Evolutionary conservation across 2,329 filamentous ascomycete species (phyloP).

Genomic region (Fusarium sp.): DNA sequence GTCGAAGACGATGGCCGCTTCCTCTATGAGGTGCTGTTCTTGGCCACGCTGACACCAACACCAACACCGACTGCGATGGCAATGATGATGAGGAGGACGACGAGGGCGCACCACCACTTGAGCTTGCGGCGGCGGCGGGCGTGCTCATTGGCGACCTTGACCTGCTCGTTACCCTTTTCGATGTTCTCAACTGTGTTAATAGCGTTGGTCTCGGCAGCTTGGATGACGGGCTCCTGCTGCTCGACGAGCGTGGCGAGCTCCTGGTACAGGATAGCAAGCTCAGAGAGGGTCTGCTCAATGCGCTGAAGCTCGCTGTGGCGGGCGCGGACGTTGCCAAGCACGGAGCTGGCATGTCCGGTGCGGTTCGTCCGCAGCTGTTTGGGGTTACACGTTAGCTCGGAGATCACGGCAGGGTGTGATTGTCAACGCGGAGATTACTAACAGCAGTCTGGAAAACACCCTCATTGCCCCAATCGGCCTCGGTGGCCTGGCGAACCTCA

Average conservation of each 20-base stretch:
- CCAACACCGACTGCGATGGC: constrained; percentile 67
- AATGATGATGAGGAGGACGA: constrained; percentile 69
- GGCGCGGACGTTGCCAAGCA: constrained; percentile 82
- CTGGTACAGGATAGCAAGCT: constrained; percentile 77
- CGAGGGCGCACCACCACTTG: constrained; percentile 83
- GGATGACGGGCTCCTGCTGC: constrained; percentile 75
- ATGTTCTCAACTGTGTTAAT: constrained; percentile 74
- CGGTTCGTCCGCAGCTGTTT: constrained; percentile 79
- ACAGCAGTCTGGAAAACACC: constrained; percentile 87
- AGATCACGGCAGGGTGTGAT: background rate
- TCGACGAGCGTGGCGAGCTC: constrained; percentile 81
- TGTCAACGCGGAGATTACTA: constrained; percentile 52
- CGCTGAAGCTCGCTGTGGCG: constrained; percentile 86
- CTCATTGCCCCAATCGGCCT: constrained; percentile 81
- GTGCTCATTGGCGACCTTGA: constrained; percentile 74
- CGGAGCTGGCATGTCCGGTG: constrained; percentile 76
- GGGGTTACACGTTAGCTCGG: constrained; percentile 27
- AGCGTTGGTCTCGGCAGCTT: constrained; percentile 73
- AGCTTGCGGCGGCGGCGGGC: constrained; percentile 77
- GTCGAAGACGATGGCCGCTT: background rate
- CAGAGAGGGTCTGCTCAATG: constrained; percentile 80
- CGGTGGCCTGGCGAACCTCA: constrained; percentile 76
- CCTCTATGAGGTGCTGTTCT: constrained; percentile 31
- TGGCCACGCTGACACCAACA: constrained; percentile 60
- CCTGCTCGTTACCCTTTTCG: constrained; percentile 75